Percentiles rank a stretch among this genome's conserved stretches.
Conservation (phyloP, 768 basidiomycete species). For the Tylopilus sp. region DNA sequence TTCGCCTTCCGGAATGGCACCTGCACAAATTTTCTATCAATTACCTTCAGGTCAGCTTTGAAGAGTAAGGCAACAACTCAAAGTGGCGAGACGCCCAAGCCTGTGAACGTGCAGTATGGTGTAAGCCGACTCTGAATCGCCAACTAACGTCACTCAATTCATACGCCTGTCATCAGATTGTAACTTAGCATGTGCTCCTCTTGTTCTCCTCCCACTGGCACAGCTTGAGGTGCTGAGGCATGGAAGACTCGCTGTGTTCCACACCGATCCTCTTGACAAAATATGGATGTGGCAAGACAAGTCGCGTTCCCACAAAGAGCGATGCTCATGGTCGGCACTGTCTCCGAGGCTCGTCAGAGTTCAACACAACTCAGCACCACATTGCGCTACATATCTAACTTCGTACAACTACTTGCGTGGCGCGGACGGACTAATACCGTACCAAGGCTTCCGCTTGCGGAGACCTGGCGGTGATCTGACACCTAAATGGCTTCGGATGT, state of each 20-base stretch:
- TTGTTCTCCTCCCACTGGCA: slow-evolving; percentile 96
- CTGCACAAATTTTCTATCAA: slow-evolving; percentile 95
- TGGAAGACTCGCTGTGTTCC: slow-evolving; percentile 97
- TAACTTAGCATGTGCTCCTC: no score
- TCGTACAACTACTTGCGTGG: no score
- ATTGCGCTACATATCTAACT: no score
- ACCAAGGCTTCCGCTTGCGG: slow-evolving; percentile 32
- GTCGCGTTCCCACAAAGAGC: no score
- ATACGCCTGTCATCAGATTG: slow-evolving; percentile 47
- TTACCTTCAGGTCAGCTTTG: slow-evolving; percentile 91
- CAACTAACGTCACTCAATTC: neutral
- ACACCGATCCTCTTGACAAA: slow-evolving; percentile 91
- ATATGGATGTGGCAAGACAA: no score
- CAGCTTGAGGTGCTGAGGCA: slow-evolving; percentile 95
- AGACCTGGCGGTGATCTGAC: slow-evolving; percentile 51
- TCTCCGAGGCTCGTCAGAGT: slow-evolving; percentile 49
- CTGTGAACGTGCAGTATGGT: slow-evolving; percentile 96
- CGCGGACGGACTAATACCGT: neutral
- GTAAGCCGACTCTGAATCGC: slow-evolving; percentile 42
- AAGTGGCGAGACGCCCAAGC: slow-evolving; percentile 99
- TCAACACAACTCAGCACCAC: no score
- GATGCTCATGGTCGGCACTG: neutral
- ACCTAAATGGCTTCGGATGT: slow-evolving; percentile 56
- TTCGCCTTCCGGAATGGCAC: slow-evolving; percentile 75
- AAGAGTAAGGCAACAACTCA: slow-evolving; percentile 94